Conservation (phyloP, 306 rosid species). For the Prunus fruticosa region DNA sequence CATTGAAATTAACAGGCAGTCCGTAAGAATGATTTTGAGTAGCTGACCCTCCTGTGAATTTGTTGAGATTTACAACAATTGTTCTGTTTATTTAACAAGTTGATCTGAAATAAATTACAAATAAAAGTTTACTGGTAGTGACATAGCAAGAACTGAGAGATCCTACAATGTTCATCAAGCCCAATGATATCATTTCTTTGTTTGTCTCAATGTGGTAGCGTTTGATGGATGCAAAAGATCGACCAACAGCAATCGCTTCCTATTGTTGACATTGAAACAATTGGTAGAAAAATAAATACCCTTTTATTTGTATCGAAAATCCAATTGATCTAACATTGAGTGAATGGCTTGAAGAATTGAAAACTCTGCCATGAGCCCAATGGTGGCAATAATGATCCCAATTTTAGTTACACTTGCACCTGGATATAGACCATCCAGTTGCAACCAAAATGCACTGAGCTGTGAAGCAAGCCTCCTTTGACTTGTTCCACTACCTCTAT, state of each 20-base stretch:
- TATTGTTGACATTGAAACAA: conserved; percentile 5
- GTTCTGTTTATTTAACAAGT: too few species aligned
- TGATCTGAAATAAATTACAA: too few species aligned
- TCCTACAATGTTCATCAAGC: conserved; percentile 18
- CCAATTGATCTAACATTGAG: too few species aligned
- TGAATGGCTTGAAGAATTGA: not conserved
- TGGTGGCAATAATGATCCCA: not conserved
- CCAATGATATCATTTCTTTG: conserved; percentile 77
- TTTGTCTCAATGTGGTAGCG: conserved; percentile 78
- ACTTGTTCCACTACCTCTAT: not conserved
- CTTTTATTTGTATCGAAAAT: not conserved
- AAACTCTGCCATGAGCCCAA: not conserved
- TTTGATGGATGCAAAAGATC: conserved; percentile 72
- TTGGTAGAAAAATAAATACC: too few species aligned
- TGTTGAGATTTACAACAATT: too few species aligned
- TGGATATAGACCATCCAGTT: not conserved
- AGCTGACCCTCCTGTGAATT: too few species aligned
- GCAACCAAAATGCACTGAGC: not conserved
- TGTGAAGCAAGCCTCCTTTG: not conserved
- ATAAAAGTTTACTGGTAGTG: too few species aligned
- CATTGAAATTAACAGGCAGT: too few species aligned
- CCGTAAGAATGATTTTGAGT: too few species aligned
- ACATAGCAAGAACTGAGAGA: too few species aligned
- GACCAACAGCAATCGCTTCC: conserved; percentile 86
- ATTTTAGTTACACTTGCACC: not conserved